Conservation (phyloP, 2,329 filamentous ascomycete species). For the Colletotrichum limetticola region DNA sequence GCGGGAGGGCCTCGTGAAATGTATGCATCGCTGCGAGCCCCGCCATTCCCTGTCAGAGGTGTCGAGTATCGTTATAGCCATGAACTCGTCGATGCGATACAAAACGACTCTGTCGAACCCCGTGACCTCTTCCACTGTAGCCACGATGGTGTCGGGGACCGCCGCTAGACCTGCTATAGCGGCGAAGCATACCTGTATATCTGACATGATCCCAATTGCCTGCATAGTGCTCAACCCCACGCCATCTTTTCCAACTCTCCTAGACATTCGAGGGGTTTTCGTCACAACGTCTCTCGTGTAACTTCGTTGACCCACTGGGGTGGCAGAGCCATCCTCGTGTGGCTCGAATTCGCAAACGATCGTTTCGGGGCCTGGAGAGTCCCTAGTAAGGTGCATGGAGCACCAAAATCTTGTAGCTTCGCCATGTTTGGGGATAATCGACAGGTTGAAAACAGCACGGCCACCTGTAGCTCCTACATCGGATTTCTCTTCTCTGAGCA, state of each 20-base stretch:
- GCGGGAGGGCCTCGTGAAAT: neutral
- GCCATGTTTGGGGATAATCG: neutral
- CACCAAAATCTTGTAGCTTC: neutral
- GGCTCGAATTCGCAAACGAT: neutral
- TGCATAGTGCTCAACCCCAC: neutral
- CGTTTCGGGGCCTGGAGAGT: neutral
- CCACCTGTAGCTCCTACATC: too few species aligned
- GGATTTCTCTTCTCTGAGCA: neutral
- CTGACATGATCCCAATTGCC: neutral
- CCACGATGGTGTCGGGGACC: neutral
- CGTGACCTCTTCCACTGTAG: neutral
- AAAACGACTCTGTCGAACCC: neutral
- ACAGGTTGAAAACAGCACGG: neutral
- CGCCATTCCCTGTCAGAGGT: neutral
- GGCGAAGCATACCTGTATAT: neutral
- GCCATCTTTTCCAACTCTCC: neutral
- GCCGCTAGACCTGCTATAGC: neutral
- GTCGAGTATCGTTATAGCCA: neutral
- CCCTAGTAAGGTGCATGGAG: neutral
- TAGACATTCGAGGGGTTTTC: neutral
- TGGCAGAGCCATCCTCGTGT: neutral
- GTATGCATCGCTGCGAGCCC: neutral
- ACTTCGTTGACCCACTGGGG: neutral
- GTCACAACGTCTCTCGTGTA: neutral
- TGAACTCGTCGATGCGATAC: neutral